A percentile compares a stretch with the other conserved stretches of the same genome.
phyloP scores from a whole-genome alignment of 768 basidiomycete genomes.

The Russula ochroleuca region DNA sequence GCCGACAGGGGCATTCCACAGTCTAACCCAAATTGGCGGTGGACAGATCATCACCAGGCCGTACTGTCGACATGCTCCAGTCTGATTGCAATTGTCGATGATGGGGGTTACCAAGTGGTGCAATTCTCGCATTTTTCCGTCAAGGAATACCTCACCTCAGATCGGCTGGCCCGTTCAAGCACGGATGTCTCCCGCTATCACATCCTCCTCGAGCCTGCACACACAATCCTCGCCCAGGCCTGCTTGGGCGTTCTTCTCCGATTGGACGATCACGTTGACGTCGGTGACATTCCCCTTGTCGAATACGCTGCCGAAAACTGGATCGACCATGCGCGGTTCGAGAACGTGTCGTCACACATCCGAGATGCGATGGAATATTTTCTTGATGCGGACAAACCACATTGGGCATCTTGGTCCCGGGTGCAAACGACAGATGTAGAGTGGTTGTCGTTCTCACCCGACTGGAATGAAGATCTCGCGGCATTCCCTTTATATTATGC shows the following conservation, averaged over 20 bases:
- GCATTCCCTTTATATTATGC: conserved; percentile 15
- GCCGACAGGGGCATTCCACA: not conserved
- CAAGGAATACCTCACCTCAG: conserved; percentile 11
- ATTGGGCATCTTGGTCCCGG: conserved; percentile 8
- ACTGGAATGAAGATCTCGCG: too few species aligned
- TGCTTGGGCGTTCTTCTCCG: conserved; percentile 2
- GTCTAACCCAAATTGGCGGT: conserved; percentile 2
- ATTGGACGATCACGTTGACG: not conserved
- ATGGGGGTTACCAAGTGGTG: not conserved
- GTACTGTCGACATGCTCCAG: conserved; percentile 14
- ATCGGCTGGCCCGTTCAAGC: not conserved
- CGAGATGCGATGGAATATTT: not conserved
- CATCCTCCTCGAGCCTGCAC: not conserved
- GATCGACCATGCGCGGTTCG: conserved; percentile 3
- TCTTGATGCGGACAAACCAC: not conserved
- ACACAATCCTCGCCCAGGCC: conserved; percentile 8
- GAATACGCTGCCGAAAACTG: not conserved
- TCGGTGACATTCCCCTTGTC: not conserved
- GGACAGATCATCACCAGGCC: not conserved
- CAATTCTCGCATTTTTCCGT: conserved; percentile 17
- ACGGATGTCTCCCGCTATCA: not conserved
- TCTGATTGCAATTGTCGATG: not conserved
- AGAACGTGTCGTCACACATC: not conserved
- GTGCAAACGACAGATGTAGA: not conserved
- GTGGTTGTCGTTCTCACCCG: not conserved